These are phyloP conservation scores for Arthroderma sp. DNA, from an alignment of 2,329 filamentous ascomycete genomes.

Conservation along the genomic window DNA sequence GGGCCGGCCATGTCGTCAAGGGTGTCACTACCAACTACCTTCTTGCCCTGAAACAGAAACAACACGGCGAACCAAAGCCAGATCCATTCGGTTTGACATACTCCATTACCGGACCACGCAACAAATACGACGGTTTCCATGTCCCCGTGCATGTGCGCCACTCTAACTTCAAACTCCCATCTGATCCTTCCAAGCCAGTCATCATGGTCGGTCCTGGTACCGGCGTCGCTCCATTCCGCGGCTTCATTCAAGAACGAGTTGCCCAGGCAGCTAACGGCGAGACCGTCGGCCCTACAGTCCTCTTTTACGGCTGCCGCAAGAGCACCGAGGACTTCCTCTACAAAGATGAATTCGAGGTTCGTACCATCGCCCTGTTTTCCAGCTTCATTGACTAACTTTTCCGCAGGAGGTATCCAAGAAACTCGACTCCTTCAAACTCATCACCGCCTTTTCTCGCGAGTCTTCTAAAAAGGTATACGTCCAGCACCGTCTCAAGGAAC, in stretches of 20 bases:
- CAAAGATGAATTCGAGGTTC: constrained; percentile 79
- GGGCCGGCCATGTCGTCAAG: constrained; percentile 67
- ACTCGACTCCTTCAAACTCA: constrained; percentile 76
- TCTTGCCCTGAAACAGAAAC: constrained; percentile 88
- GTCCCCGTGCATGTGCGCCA: constrained; percentile 92
- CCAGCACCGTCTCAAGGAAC: constrained; percentile 79
- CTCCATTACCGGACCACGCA: constrained; percentile 74
- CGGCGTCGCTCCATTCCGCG: constrained; percentile 87
- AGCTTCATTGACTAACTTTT: constrained; percentile 7
- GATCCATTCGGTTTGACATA: constrained; percentile 77
- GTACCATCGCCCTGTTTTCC: constrained; percentile 24
- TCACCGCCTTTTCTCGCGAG: constrained; percentile 93
- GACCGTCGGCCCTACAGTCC: constrained; percentile 70
- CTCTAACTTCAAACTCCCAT: constrained; percentile 98
- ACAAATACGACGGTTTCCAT: constrained; percentile 94
- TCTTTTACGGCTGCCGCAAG: constrained; percentile 94
- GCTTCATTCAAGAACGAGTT: constrained; percentile 85
- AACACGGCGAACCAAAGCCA: constrained; percentile 63
- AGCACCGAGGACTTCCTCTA: constrained; percentile 86
- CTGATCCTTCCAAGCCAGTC: constrained; percentile 82
- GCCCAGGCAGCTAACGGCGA: constrained; percentile 68
- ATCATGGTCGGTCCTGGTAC: constrained; percentile 96
- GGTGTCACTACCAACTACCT: constrained; percentile 97
- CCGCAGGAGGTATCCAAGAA: constrained; percentile 64
- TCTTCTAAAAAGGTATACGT: constrained; percentile 85